These are phyloP conservation scores for Stemphylium lycopersici DNA, from an alignment of 2,329 filamentous ascomycete species.

Conservation along the genomic window DNA sequence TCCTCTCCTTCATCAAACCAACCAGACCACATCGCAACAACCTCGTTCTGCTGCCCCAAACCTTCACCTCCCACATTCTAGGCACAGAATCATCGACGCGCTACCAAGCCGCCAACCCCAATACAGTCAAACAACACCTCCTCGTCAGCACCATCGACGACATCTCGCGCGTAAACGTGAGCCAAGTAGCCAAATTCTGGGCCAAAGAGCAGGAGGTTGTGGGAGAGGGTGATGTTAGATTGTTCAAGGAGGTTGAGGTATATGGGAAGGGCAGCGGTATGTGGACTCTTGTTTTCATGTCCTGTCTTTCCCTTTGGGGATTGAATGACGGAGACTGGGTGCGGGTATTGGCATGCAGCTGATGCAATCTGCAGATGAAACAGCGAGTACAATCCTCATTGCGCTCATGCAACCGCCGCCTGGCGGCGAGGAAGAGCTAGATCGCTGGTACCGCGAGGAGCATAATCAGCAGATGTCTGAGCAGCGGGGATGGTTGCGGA, in stretches of 20 bases:
- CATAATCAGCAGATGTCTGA: constrained; percentile 43
- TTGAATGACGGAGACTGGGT: too few relatives aligned
- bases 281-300: not conserved
- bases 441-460: constrained; percentile 42
- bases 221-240: not conserved
- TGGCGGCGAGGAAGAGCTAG: constrained; percentile 31
- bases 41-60: not conserved
- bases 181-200: constrained; percentile 17
- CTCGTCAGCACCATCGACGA: constrained; percentile 34
- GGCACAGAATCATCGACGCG: not conserved
- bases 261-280: constrained; percentile 1
- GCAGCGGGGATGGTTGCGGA: constrained; percentile 36
- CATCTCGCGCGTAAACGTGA: constrained; percentile 23
- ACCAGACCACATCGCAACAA: not conserved
- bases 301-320: not conserved
- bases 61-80: not conserved
- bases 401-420: constrained; percentile 37
- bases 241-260: not conserved
- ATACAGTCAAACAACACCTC: constrained; percentile 29
- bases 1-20: constrained; percentile 6
- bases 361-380: not conserved
- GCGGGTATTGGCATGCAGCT: too few relatives aligned
- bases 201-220: not conserved
- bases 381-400: constrained; percentile 19
- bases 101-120: constrained; percentile 29